A percentile compares a stretch with the other conserved stretches of the same genome.
Conservation (phyloP, 139 green algal genomes). For the Penium margaritaceum region DNA sequence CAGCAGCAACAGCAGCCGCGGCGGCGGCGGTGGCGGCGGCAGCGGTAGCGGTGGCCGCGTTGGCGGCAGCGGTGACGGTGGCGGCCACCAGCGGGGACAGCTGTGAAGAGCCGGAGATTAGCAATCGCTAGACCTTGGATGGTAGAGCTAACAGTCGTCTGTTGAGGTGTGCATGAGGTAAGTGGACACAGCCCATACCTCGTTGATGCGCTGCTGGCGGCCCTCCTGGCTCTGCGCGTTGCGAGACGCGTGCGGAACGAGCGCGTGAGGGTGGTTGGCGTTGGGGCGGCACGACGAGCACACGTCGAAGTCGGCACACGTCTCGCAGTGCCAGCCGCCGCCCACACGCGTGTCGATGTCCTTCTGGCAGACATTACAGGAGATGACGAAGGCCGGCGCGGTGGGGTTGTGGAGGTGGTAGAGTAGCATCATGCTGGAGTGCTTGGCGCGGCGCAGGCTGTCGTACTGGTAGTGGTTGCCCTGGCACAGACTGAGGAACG, state of each 20-base stretch:
- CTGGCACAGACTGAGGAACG: constrained; percentile 92
- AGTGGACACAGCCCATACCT: too few relatives aligned
- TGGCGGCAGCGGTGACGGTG: too few relatives aligned
- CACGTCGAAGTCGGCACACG: constrained; percentile 90
- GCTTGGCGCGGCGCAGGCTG: constrained; percentile 88
- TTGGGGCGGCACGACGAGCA: constrained; percentile 66
- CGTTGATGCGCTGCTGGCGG: constrained; percentile 45
- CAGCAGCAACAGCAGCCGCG: too few relatives aligned
- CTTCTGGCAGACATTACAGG: constrained; percentile 80
- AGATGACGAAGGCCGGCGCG: constrained; percentile 68
- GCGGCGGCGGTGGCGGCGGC: too few relatives aligned
- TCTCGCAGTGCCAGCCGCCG: constrained; percentile 82
- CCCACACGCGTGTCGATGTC: constrained; percentile 80
- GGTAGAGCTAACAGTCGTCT: too few relatives aligned
- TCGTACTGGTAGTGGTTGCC: constrained; percentile 99
- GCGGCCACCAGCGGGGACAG: too few relatives aligned
- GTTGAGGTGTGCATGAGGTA: too few relatives aligned
- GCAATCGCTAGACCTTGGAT: too few relatives aligned
- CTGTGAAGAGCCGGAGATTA: too few relatives aligned
- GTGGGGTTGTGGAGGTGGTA: constrained; percentile 99
- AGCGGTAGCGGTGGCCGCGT: too few relatives aligned
- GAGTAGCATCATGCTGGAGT: constrained; percentile 97
- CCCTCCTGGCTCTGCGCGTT: constrained; percentile 64
- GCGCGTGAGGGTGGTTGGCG: constrained; percentile 62
- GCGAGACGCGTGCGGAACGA: constrained; percentile 47